Evolutionary conservation across 129 eudicot species (phyloP).

Genomic region (Helichrysum umbraculigerum): DNA sequence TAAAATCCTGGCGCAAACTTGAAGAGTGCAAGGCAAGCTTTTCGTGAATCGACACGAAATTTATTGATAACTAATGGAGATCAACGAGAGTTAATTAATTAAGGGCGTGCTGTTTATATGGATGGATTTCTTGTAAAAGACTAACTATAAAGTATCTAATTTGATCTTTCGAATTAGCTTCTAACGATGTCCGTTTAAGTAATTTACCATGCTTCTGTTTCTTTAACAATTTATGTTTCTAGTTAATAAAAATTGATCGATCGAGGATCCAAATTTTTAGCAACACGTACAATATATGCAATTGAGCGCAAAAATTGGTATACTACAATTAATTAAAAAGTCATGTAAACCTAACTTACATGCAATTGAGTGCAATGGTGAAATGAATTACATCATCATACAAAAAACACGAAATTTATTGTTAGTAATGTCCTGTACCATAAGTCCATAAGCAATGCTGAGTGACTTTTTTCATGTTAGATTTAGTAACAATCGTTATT

Average conservation of each 20-base stretch:
- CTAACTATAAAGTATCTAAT: background rate
- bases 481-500: background rate
- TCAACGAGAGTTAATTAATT: background rate
- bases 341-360: slow-evolving; percentile 17
- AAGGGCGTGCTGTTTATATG: background rate
- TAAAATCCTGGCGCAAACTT: background rate
- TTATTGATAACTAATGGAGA: background rate
- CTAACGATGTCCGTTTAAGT: background rate
- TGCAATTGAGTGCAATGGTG: slow-evolving; percentile 13
- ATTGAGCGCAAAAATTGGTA: no score
- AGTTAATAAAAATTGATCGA: no score
- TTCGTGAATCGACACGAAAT: background rate
- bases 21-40: slow-evolving; percentile 22
- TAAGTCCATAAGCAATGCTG: background rate
- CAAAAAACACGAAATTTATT: background rate
- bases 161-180: background rate
- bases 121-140: background rate
- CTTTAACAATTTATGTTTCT: background rate
- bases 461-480: background rate
- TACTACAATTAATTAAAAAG: background rate
- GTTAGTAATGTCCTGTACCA: background rate
- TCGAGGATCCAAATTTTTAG: background rate
- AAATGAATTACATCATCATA: slow-evolving; percentile 14
- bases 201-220: no score
- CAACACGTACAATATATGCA: background rate